Evolutionary conservation across 1,139 yeast genomes (phyloP).

Genomic region (Diutina scorzettiae): DNA sequence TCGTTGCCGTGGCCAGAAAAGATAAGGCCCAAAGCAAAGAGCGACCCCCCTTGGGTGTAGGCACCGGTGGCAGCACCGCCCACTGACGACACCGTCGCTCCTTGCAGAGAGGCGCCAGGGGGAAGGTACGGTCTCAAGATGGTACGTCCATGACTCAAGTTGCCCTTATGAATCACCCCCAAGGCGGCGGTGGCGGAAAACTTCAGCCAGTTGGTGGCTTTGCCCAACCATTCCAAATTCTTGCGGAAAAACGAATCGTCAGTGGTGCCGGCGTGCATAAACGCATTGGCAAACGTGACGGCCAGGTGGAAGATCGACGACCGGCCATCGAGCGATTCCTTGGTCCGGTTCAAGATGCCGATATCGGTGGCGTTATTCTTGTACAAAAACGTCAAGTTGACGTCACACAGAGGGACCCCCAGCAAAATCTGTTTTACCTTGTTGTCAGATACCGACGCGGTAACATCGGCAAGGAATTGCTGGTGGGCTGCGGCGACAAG

Average conservation of each 20-base stretch:
- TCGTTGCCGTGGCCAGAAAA: constrained; percentile 96
- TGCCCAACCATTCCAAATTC: constrained; percentile 91
- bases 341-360: constrained; percentile 70
- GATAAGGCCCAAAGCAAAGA: constrained; percentile 85
- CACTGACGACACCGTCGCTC: not conserved
- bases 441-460: constrained; percentile 24
- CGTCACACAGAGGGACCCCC: constrained; percentile 92
- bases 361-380: constrained; percentile 84
- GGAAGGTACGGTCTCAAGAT: constrained; percentile 89
- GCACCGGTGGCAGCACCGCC: constrained; percentile 58
- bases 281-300: constrained; percentile 88
- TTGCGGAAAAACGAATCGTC: constrained; percentile 87
- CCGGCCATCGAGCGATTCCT: constrained; percentile 77
- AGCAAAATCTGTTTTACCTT: constrained; percentile 62
- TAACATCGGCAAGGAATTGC: constrained; percentile 61
- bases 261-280: constrained; percentile 94
- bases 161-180: constrained; percentile 95
- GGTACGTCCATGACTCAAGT: constrained; percentile 79
- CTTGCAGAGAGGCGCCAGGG: not conserved
- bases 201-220: constrained; percentile 97
- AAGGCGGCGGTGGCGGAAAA: constrained; percentile 96
- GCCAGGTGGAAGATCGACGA: constrained; percentile 93
- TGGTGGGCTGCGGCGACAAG: constrained; percentile 90
- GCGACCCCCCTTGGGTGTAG: constrained; percentile 92
- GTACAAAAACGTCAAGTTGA: constrained; percentile 76